These are phyloP conservation scores for Millerozyma acaciae DNA, from an alignment of 805 yeast species.

Conservation along the genomic window DNA sequence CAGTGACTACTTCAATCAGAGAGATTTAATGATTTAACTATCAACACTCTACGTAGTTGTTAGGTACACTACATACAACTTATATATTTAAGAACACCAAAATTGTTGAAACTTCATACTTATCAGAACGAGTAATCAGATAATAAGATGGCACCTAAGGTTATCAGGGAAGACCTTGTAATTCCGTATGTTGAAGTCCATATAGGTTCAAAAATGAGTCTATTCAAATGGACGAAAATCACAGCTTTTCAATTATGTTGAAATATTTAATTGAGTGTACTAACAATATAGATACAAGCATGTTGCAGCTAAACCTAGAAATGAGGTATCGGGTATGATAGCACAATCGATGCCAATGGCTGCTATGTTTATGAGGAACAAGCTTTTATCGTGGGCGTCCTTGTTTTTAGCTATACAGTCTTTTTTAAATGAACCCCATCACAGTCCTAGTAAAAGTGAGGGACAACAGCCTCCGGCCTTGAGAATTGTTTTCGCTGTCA, in stretches of 20 bases:
- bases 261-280: conserved; percentile 3
- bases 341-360: conserved; percentile 64
- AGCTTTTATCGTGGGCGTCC: conserved; percentile 54
- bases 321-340: conserved; percentile 44
- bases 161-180: conserved; percentile 28
- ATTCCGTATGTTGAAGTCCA: conserved; percentile 25
- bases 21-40: too few relatives aligned
- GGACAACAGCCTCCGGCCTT: conserved; percentile 46
- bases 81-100: too few relatives aligned
- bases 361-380: conserved; percentile 62
- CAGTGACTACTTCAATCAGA: conserved; percentile 32
- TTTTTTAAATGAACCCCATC: conserved; percentile 41
- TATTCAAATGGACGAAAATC: neutral
- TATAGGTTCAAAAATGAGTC: neutral
- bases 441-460: conserved; percentile 22
- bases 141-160: conserved; percentile 20
- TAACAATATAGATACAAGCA: conserved; percentile 38
- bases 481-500: conserved; percentile 41
- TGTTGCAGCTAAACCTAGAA: conserved; percentile 44
- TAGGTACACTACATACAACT: too few relatives aligned
- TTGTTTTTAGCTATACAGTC: conserved; percentile 48
- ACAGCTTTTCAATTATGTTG: neutral
- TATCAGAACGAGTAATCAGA: too few relatives aligned
- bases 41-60: too few relatives aligned
- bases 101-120: too few relatives aligned